These are phyloP conservation scores for Orobanche coerulescens DNA, from an alignment of 257 asterid genomes.

Conservation along the genomic window DNA sequence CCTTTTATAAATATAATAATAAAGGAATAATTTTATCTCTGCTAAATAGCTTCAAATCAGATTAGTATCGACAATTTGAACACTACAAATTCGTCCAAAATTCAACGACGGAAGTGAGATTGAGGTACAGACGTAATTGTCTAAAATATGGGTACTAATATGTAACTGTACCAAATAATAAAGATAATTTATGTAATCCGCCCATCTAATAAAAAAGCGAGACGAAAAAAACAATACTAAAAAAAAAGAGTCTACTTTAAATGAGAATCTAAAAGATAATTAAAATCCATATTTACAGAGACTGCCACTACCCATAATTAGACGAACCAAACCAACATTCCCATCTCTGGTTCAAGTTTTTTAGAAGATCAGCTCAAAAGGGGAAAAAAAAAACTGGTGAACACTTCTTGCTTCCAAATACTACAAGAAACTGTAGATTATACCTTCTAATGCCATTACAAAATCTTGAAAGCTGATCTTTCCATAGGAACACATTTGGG, in stretches of 20 bases:
- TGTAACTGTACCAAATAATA: too few relatives aligned
- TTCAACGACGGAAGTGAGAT: too few relatives aligned
- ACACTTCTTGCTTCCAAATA: slow-evolving; percentile 21
- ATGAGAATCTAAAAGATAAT: slow-evolving; percentile 21
- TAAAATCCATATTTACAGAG: slow-evolving; percentile 31
- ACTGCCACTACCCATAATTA: slow-evolving; percentile 27
- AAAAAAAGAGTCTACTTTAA: neutral
- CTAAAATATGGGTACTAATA: too few relatives aligned
- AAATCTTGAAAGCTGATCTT: slow-evolving; percentile 29
- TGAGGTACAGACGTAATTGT: too few relatives aligned
- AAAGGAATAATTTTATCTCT: too few relatives aligned
- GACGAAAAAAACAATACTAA: neutral
- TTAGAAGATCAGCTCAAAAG: slow-evolving; percentile 17
- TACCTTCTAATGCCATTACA: slow-evolving; percentile 34
- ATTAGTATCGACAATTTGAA: too few relatives aligned
- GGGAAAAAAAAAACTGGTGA: neutral
- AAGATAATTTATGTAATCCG: too few relatives aligned
- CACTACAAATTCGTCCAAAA: too few relatives aligned
- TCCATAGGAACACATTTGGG: slow-evolving; percentile 26
- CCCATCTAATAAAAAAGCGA: too few relatives aligned
- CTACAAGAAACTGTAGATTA: slow-evolving; percentile 21
- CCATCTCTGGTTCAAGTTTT: slow-evolving; percentile 15
- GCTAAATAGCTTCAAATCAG: too few relatives aligned
- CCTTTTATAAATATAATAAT: too few relatives aligned
- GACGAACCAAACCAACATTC: slow-evolving; percentile 20